A percentile compares a stretch with the other conserved stretches of the same genome.
phyloP scores from a whole-genome alignment of 768 basidiomycete species.

The Trametes maxima region DNA sequence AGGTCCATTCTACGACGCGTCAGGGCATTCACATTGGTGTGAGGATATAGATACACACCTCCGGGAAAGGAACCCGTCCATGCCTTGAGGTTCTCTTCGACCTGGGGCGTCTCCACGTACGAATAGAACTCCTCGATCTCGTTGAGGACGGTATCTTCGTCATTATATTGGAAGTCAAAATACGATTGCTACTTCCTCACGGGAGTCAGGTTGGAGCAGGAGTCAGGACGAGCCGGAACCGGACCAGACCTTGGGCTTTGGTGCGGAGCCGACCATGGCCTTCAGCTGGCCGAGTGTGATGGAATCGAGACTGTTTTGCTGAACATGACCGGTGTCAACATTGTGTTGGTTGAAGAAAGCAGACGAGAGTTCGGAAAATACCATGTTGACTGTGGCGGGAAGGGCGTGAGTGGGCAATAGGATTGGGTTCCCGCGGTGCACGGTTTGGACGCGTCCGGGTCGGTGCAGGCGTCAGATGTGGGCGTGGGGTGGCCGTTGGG shows the following conservation, averaged over 20 bases:
- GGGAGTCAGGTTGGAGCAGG: constrained; percentile 24
- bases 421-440: neutral
- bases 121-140: constrained; percentile 99
- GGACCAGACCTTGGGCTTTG: constrained; percentile 70
- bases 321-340: constrained; percentile 26
- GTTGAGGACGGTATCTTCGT: constrained; percentile 93
- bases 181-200: constrained; percentile 64
- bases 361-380: constrained; percentile 35
- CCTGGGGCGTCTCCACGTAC: constrained; percentile 92
- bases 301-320: constrained; percentile 59
- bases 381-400: constrained; percentile 32
- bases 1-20: constrained; percentile 71
- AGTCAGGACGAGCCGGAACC: constrained; percentile 6
- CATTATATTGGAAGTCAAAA: constrained; percentile 94
- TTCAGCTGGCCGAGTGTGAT: constrained; percentile 83
- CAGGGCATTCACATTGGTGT: constrained; percentile 12
- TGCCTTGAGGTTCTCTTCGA: constrained; percentile 82
- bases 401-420: constrained; percentile 1
- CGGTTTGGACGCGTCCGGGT: neutral
- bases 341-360: constrained; percentile 33
- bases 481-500: neutral
- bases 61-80: constrained; percentile 84
- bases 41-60: constrained; percentile 52
- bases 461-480: neutral
- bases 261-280: constrained; percentile 65